Evolutionary conservation across 495 filamentous ascomycete species (phyloP).

Genomic region (Xylaria acuta): DNA sequence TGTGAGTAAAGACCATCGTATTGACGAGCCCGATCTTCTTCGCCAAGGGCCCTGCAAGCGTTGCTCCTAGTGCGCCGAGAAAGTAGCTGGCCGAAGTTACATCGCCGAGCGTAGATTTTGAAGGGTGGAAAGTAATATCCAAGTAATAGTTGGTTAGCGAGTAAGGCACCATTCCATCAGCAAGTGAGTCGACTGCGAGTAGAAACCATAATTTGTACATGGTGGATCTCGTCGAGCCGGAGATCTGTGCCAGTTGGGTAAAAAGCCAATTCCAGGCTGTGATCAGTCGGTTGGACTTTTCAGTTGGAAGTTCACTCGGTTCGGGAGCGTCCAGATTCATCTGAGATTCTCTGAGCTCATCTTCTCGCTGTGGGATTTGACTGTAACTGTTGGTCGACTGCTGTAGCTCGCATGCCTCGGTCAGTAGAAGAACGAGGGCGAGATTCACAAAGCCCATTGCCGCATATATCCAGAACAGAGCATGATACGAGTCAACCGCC

Average conservation of each 20-base stretch:
- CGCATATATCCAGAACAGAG: slow-evolving; percentile 74
- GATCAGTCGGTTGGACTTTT: slow-evolving; percentile 31
- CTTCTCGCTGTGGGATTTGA: slow-evolving; percentile 54
- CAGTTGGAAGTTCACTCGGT: slow-evolving; percentile 19
- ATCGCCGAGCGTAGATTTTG: slow-evolving; percentile 72
- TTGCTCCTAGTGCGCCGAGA: slow-evolving; percentile 69
- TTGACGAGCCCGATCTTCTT: slow-evolving; percentile 79
- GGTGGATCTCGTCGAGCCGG: slow-evolving; percentile 61
- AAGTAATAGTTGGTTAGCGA: slow-evolving; percentile 81
- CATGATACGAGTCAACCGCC: slow-evolving; percentile 66
- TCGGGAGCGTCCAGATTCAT: slow-evolving; percentile 24
- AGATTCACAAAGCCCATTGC: slow-evolving; percentile 72
- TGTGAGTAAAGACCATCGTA: slow-evolving; percentile 88
- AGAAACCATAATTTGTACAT: slow-evolving; percentile 76
- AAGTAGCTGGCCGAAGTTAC: slow-evolving; percentile 72
- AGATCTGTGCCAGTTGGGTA: slow-evolving; percentile 57
- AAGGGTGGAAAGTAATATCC: slow-evolving; percentile 72
- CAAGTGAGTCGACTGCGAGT: slow-evolving; percentile 78
- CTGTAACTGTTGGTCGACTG: slow-evolving; percentile 40
- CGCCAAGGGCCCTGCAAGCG: slow-evolving; percentile 77
- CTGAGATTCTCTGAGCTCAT: slow-evolving; percentile 15
- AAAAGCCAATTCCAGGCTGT: slow-evolving; percentile 39
- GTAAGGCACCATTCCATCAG: slow-evolving; percentile 76
- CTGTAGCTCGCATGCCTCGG: slow-evolving; percentile 64
- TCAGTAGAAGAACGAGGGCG: slow-evolving; percentile 63